These are phyloP conservation scores for Mollisiaceae sp. DNA, from an alignment of 2,329 filamentous ascomycete genomes.

Conservation along the genomic window DNA sequence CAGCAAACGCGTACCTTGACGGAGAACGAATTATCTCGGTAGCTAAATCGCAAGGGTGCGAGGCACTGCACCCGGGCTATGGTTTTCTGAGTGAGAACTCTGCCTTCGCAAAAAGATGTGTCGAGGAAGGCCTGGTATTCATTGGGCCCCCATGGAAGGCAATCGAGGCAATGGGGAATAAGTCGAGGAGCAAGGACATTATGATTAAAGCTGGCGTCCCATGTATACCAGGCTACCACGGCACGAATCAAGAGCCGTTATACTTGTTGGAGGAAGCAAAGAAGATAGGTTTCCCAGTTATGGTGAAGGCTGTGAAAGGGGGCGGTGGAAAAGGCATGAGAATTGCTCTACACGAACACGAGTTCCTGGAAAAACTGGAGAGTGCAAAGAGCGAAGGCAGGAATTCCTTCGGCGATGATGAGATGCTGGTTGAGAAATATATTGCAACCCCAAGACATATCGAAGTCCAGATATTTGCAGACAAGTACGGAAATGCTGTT, in stretches of 20 bases:
- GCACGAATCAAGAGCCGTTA: slow-evolving; percentile 73
- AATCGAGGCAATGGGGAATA: slow-evolving; percentile 90
- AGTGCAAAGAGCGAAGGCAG: slow-evolving; percentile 77
- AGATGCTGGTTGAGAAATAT: slow-evolving; percentile 85
- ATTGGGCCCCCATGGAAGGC: slow-evolving; percentile 87
- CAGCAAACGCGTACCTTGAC: slow-evolving; percentile 87
- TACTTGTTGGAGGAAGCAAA: slow-evolving; percentile 71
- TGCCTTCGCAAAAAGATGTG: slow-evolving; percentile 84
- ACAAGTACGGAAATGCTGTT: slow-evolving; percentile 77
- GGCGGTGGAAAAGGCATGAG: slow-evolving; percentile 87
- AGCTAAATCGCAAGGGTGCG: slow-evolving; percentile 83
- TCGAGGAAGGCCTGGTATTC: slow-evolving; percentile 89
- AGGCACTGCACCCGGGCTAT: slow-evolving; percentile 94
- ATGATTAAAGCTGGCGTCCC: slow-evolving; percentile 95
- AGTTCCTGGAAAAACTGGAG: slow-evolving; percentile 72
- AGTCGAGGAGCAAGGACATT: slow-evolving; percentile 92
- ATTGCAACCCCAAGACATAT: slow-evolving; percentile 82
- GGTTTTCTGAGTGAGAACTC: slow-evolving; percentile 96
- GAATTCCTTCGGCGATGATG: slow-evolving; percentile 82
- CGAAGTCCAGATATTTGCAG: slow-evolving; percentile 90
- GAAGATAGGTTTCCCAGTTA: slow-evolving; percentile 70
- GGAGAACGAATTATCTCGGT: slow-evolving; percentile 89
- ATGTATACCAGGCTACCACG: slow-evolving; percentile 96
- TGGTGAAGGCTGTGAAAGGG: slow-evolving; percentile 80
- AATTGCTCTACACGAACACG: slow-evolving; percentile 69